Conservation (phyloP, 129 eudicot genomes). For the Escallonia rubra region DNA sequence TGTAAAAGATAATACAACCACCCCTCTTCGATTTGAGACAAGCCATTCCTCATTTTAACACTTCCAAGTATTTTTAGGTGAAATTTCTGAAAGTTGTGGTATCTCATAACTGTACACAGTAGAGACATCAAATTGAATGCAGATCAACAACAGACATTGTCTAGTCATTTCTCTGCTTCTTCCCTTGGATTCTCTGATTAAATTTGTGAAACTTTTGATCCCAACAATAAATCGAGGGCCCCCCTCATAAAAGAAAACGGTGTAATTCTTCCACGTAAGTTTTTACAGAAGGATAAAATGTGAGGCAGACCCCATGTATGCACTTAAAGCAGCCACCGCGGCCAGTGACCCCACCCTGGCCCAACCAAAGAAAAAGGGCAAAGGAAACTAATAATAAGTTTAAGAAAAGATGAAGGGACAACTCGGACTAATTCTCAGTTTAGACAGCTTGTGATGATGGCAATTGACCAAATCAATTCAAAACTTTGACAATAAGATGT, state of each 20-base stretch:
- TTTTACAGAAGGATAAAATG: background rate
- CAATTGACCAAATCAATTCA: background rate
- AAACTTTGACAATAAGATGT: background rate
- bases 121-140: no score
- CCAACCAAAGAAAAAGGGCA: background rate
- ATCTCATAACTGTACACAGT: no score
- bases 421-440: background rate
- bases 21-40: no score
- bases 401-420: slow-evolving; percentile 3
- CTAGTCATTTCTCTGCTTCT: background rate
- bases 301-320: background rate
- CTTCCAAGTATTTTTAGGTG: no score
- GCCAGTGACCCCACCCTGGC: background rate
- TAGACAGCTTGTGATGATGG: background rate
- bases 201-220: background rate
- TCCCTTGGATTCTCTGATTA: background rate
- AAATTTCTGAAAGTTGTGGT: no score
- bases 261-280: background rate
- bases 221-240: background rate
- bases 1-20: no score
- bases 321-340: background rate
- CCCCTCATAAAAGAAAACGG: background rate
- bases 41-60: no score
- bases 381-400: background rate
- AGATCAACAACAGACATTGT: background rate